These are phyloP conservation scores for Pichia membranifaciens DNA, from an alignment of 805 yeast genomes.

Conservation along the genomic window DNA sequence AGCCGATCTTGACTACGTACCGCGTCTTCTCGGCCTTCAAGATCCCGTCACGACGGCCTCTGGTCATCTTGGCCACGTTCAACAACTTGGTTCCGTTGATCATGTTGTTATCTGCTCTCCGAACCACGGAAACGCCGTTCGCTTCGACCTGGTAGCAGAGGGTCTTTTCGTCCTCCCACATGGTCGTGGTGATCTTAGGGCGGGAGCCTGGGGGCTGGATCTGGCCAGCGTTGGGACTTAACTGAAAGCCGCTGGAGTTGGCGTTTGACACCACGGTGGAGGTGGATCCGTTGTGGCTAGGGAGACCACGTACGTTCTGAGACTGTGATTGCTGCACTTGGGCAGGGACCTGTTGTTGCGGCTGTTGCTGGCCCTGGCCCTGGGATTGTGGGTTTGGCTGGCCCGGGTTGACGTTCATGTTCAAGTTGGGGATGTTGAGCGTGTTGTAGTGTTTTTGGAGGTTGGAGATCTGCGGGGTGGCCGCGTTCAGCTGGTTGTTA, in stretches of 20 bases:
- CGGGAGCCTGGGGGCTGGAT: constrained; percentile 39
- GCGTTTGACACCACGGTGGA: constrained; percentile 14
- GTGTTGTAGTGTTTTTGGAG: background rate
- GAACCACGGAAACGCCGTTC: constrained; percentile 58
- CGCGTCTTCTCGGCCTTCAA: constrained; percentile 60
- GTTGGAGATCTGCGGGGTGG: background rate
- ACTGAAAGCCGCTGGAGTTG: constrained; percentile 17
- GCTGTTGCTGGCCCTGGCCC: constrained; percentile 8
- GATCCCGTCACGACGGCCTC: constrained; percentile 69
- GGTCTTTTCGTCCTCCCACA: constrained; percentile 74
- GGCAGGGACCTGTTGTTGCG: constrained; percentile 11
- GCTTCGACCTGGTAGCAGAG: constrained; percentile 69
- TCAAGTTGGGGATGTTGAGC: background rate
- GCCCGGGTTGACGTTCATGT: background rate
- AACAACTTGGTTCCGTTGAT: constrained; percentile 65
- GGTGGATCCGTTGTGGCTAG: constrained; percentile 13
- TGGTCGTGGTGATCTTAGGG: constrained; percentile 61
- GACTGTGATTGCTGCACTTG: constrained; percentile 15
- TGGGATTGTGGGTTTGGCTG: background rate
- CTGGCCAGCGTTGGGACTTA: constrained; percentile 32
- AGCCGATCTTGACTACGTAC: constrained; percentile 69
- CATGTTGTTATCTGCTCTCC: constrained; percentile 69
- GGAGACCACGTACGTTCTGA: background rate
- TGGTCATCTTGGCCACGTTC: constrained; percentile 67
- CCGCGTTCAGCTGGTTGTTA: background rate